phyloP scores from a whole-genome alignment of 2,329 filamentous ascomycete species.

The Pseudocercospora fuligena region DNA sequence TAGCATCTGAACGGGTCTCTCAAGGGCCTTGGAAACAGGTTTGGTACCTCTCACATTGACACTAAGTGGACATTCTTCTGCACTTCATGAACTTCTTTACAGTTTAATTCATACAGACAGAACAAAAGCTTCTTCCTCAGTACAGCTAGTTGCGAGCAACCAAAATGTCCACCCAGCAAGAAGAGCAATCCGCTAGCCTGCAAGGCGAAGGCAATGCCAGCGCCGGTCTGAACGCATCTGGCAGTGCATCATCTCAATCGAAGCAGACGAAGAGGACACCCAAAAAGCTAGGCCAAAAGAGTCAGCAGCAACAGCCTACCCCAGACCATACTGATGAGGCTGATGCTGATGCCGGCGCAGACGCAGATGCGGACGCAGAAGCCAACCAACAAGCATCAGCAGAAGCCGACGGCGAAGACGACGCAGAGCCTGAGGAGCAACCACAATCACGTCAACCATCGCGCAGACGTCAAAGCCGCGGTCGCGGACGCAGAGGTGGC shows the following conservation, averaged over 20 bases:
- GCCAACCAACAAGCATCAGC: constrained; percentile 47
- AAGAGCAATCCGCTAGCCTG: constrained; percentile 30
- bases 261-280: constrained; percentile 51
- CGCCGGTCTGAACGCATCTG: constrained; percentile 38
- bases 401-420: constrained; percentile 43
- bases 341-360: constrained; percentile 47
- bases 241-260: constrained; percentile 42
- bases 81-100: constrained; percentile 1
- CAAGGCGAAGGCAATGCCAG: constrained; percentile 35
- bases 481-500: constrained; percentile 51
- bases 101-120: neutral
- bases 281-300: constrained; percentile 55
- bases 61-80: constrained; percentile 23
- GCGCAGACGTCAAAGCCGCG: constrained; percentile 55
- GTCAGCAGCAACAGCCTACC: constrained; percentile 53
- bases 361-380: constrained; percentile 39
- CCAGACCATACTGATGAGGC: constrained; percentile 51
- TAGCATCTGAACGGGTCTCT: constrained; percentile 22
- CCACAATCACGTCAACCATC: constrained; percentile 48
- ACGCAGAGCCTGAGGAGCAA: constrained; percentile 52
- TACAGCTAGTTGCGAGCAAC: constrained; percentile 15
- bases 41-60: constrained; percentile 23
- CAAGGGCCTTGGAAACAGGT: constrained; percentile 31
- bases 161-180: constrained; percentile 32
- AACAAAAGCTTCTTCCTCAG: neutral